Evolutionary conservation across 2,329 filamentous ascomycete genomes (phyloP), one percentile per base, ranked within the genome.

Genomic region (Metarhizium anisopliae): DNA sequence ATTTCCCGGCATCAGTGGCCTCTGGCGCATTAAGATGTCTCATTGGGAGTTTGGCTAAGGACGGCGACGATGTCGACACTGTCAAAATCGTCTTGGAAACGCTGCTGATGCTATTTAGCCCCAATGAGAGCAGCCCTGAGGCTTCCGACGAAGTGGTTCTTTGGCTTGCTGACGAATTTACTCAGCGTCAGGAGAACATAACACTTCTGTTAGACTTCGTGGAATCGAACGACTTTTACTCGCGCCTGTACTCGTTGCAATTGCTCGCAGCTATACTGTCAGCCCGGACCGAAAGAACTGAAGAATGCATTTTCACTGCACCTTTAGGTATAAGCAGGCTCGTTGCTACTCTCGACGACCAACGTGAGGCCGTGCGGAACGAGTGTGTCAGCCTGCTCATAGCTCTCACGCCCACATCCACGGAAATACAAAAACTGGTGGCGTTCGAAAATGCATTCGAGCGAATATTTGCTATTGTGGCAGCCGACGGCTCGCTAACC

Each of bases 111-210:
- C 84, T 99, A 45, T 97, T 97, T 70, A 84, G 73, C 60, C 83
- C 84, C 45, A 85, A 85, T 62, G 77, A 81, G 63, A 76, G 78
- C 67, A 95, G 90, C 77, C 82, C 90, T 36, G 93, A 97, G 79
- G 90, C 93, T 54, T 96, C 93, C 14, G 93, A 97, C 61, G 94
- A 99, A 72, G 95, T 99, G 64, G 88, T 88, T 18, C 77, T 97
- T 32, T 99, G 94, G 91, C 79, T 99, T 57, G 94, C 94, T 54
- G 94, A 99, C 72, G 93, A 97, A 71, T 99, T 99, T 69, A 96
- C 94, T 38, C 92, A 96, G 78, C 86, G 90, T 60, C 92, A 96
- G 82, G 93, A 97, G 73, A 97, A 99, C 70, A 93, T 96, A 59
- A 93, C 90, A 2, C 77, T 94, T 16, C 81, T 99, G 29, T 82